These are phyloP conservation scores for Leonotis leonurus DNA, from an alignment of 257 asterid genomes.

Conservation along the genomic window DNA sequence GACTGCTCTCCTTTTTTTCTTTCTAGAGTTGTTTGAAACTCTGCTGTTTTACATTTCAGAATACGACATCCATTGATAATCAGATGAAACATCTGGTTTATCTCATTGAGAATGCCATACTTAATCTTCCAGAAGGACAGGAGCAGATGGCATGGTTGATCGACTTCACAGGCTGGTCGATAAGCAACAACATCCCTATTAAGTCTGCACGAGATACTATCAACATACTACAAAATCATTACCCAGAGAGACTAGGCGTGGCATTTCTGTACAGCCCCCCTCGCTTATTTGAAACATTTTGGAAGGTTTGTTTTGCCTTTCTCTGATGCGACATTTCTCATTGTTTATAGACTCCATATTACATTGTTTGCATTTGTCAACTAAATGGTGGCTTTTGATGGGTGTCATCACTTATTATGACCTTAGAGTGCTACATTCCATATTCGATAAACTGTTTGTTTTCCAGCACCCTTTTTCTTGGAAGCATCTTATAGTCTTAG, in stretches of 20 bases:
- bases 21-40: not conserved
- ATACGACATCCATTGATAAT: slow-evolving; percentile 67
- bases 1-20: not conserved
- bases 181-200: slow-evolving; percentile 66
- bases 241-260: slow-evolving; percentile 79
- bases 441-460: not conserved
- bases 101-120: slow-evolving; percentile 81
- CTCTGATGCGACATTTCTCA: not conserved
- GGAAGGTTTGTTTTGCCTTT: slow-evolving; percentile 59
- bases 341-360: not conserved
- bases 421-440: no score
- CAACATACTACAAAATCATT: slow-evolving; percentile 76
- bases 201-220: slow-evolving; percentile 76
- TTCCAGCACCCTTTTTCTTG: not conserved
- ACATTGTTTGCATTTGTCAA: not conserved
- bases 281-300: slow-evolving; percentile 81
- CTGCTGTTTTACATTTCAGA: slow-evolving; percentile 36
- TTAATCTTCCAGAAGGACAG: slow-evolving; percentile 90
- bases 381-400: not conserved
- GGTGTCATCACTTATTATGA: no score
- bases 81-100: slow-evolving; percentile 86
- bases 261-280: slow-evolving; percentile 91
- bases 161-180: slow-evolving; percentile 89
- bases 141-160: slow-evolving; percentile 94
- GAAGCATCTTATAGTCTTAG: not conserved